These are phyloP conservation scores for Taphrina wiesneri DNA, from an alignment of 1,139 yeast genomes.

Conservation along the genomic window DNA sequence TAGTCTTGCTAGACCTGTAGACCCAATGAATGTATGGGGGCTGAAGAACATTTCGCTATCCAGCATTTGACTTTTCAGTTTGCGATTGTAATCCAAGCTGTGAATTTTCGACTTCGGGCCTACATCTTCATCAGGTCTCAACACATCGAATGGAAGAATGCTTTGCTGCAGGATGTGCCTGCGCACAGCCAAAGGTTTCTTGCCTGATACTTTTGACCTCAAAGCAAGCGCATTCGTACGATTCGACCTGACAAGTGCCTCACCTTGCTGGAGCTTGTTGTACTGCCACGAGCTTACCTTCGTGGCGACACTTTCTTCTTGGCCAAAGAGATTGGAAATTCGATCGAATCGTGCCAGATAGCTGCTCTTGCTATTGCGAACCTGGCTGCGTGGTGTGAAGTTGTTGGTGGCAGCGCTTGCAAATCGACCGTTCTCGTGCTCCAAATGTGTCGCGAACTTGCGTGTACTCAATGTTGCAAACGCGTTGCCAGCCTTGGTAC, in stretches of 20 bases:
- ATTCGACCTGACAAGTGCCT: no score
- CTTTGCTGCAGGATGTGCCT: background rate
- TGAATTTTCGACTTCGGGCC: background rate
- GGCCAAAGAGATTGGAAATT: constrained; percentile 10
- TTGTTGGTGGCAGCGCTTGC: background rate
- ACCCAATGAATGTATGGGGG: background rate
- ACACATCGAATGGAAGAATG: background rate
- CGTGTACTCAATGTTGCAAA: background rate
- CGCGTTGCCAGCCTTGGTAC: background rate
- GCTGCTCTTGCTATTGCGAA: background rate
- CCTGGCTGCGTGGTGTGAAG: background rate
- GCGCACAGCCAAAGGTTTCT: background rate
- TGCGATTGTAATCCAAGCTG: background rate
- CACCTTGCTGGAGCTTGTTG: background rate
- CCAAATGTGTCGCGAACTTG: background rate
- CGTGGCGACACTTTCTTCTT: constrained; percentile 3
- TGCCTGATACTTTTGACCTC: background rate
- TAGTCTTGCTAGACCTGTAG: background rate
- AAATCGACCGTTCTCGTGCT: constrained; percentile 18
- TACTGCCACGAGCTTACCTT: constrained; percentile 25
- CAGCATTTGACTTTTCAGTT: background rate
- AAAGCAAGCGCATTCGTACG: background rate
- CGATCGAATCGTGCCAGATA: constrained; percentile 12
- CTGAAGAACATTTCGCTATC: background rate
- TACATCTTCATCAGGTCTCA: background rate